These are phyloP conservation scores for Diaporthe aspalathi DNA, from an alignment of 2,329 filamentous ascomycete genomes.

Conservation along the genomic window DNA sequence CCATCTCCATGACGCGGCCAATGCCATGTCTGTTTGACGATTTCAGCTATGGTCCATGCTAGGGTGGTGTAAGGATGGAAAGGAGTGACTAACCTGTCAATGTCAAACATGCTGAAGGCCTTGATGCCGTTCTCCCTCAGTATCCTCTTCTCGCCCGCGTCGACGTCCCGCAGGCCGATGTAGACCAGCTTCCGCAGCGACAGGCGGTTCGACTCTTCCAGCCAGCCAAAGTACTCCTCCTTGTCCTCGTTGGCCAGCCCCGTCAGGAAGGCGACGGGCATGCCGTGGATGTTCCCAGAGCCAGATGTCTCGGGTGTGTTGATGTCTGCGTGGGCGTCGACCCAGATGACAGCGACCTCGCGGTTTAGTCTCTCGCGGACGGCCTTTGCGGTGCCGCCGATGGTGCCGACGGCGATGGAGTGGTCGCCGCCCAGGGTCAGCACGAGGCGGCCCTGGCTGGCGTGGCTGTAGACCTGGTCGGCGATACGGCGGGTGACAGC, in stretches of 20 bases:
- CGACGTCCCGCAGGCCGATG: conserved; percentile 93
- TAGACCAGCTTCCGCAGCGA: conserved; percentile 92
- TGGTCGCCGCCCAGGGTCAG: conserved; percentile 96
- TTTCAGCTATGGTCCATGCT: background rate
- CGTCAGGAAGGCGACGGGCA: conserved; percentile 94
- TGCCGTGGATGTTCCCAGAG: conserved; percentile 96
- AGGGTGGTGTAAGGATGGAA: too few species aligned
- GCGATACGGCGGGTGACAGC: conserved; percentile 84
- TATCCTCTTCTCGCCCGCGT: conserved; percentile 92
- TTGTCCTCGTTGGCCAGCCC: conserved; percentile 82
- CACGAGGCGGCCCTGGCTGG: conserved; percentile 84
- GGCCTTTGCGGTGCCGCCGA: conserved; percentile 88
- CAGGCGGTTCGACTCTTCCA: conserved; percentile 76
- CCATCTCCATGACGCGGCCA: conserved; percentile 96
- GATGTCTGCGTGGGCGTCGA: conserved; percentile 97
- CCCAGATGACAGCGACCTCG: conserved; percentile 97
- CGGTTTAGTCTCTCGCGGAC: conserved; percentile 82
- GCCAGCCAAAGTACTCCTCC: conserved; percentile 89
- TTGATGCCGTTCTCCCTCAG: conserved; percentile 89
- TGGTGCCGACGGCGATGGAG: conserved; percentile 93
- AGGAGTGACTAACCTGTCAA: conserved; percentile 78
- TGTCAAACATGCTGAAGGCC: conserved; percentile 98
- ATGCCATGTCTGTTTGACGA: conserved; percentile 78
- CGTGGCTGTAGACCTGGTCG: conserved; percentile 88
- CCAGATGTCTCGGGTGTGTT: conserved; percentile 92